These are phyloP conservation scores for Aspergillus coremiiformis DNA, from an alignment of 495 filamentous ascomycete genomes.

Conservation along the genomic window DNA sequence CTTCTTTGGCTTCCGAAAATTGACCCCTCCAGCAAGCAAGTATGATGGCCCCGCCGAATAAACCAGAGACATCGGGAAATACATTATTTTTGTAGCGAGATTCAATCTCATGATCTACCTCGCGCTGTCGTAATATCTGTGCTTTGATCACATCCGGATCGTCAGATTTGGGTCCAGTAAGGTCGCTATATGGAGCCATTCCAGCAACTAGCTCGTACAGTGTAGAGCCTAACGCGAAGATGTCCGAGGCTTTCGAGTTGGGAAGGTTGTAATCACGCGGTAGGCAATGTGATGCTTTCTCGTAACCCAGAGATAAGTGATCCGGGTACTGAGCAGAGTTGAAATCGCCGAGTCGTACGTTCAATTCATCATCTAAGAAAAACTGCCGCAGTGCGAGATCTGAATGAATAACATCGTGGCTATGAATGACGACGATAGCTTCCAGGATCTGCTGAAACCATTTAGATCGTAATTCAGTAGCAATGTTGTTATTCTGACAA, in stretches of 20 bases:
- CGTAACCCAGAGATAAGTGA: constrained; percentile 11
- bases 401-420: constrained; percentile 10
- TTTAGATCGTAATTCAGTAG: constrained; percentile 7
- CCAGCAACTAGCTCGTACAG: constrained; percentile 9
- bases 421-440: constrained; percentile 13
- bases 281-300: constrained; percentile 16
- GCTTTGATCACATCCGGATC: not conserved
- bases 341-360: constrained; percentile 15
- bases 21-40: constrained; percentile 4
- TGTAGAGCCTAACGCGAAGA: constrained; percentile 14
- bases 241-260: constrained; percentile 7
- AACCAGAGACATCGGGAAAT: constrained; percentile 4
- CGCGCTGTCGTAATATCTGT: not conserved
- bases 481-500: constrained; percentile 5
- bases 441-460: constrained; percentile 15
- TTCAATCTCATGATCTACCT: constrained; percentile 8
- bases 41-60: constrained; percentile 2
- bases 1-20: constrained; percentile 1
- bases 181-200: not conserved
- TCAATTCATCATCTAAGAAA: constrained; percentile 10
- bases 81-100: not conserved
- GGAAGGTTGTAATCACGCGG: constrained; percentile 8
- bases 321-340: constrained; percentile 15
- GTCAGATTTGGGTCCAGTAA: not conserved
- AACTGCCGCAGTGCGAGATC: constrained; percentile 12